Base-by-base conservation (phyloP, 306 rosid genomes). In the Trifolium repens region DNA sequence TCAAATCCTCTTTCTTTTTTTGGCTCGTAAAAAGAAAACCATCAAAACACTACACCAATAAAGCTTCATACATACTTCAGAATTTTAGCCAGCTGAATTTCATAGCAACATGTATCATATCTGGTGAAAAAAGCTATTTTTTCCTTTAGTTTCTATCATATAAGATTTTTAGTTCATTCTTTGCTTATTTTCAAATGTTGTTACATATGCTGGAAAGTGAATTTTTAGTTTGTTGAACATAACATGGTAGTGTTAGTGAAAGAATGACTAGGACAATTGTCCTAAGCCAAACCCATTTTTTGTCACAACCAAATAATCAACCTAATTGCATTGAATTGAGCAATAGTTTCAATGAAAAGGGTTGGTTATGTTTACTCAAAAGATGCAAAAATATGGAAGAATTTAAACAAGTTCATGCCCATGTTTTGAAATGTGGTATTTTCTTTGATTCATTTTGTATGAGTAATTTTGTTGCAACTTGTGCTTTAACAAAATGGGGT, bases 401-500 rank as follows among this genome's bases (percentile, higher is more conserved):
- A 58, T 80, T 88, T 52, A 91, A 88, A 83, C 92, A 85, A 85
- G 84, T 88, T 73, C 98, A 91, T 78, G 89, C 81, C 53, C 89
- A 83, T 42, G 79, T 91, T 72, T 78, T 91, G 44, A 93, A 89
- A 74, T 74, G 81, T 24, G 97, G 97, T 10, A 53, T 88, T 64
- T 83, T 87, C 15, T 81, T 69, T 70, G 98, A 89, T 72, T 77
- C 91, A 72, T 89, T 85, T 47, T 83, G 86, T 68, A 87, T 86
- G 40, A 87, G 91, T 85, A 91, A 87, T 78, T 88, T 93, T 74
- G 79, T 91, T 73, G 87, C 91, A 47, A 80, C 93, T 72, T 86
- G 92, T 83, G 93, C 91, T 78, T 77, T 93, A 53, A 78, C 93
- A 13, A 80, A 87, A 52, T 93, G 98, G 98, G 91, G 89, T 3